Conservation (phyloP, 805 yeast species). For the Ogataea nonfermentans region DNA sequence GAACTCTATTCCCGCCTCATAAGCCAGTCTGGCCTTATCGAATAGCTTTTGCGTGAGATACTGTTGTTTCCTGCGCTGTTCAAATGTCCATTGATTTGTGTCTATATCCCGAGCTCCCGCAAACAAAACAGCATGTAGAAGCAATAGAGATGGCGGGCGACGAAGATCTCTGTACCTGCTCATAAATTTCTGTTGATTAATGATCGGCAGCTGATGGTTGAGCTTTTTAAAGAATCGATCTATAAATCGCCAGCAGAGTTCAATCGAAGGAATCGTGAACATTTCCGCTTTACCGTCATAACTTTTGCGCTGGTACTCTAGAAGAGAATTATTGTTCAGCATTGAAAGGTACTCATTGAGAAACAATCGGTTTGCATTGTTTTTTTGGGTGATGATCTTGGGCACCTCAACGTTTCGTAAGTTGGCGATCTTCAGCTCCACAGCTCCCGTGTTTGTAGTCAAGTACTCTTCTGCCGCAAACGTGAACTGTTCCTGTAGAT, state of each 20-base stretch:
- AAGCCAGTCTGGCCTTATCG: slow-evolving; percentile 34
- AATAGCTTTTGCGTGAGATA: slow-evolving; percentile 44
- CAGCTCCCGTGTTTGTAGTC: no score
- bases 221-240: slow-evolving; percentile 58
- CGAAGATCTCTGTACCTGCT: slow-evolving; percentile 49
- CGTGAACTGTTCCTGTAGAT: no score
- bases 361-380: no score
- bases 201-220: slow-evolving; percentile 66
- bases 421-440: no score
- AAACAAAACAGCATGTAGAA: slow-evolving; percentile 61
- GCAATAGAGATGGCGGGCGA: slow-evolving; percentile 56
- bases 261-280: slow-evolving; percentile 50
- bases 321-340: no score
- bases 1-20: slow-evolving; percentile 44
- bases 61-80: slow-evolving; percentile 26
- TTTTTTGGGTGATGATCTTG: no score
- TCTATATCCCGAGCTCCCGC: slow-evolving; percentile 62
- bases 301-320: slow-evolving; percentile 13
- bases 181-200: slow-evolving; percentile 61
- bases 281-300: slow-evolving; percentile 58
- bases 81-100: slow-evolving; percentile 53
- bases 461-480: no score
- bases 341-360: no score
- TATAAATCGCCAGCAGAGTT: slow-evolving; percentile 54
- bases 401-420: no score